These are phyloP conservation scores for Neonectria punicea DNA, from an alignment of 2,329 filamentous ascomycete species.

Conservation along the genomic window DNA sequence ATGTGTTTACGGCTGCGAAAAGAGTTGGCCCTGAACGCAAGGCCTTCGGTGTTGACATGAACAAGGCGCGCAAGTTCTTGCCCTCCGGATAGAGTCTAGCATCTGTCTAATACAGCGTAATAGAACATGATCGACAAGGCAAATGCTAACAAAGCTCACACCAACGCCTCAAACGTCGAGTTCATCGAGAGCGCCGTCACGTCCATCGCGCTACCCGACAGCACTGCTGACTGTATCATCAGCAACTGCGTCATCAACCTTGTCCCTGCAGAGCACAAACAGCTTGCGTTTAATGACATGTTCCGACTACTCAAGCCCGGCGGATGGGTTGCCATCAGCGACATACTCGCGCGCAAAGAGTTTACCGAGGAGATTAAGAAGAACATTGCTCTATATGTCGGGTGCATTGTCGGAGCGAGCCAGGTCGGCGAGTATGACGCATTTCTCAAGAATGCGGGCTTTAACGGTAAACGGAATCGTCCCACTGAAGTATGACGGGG, in stretches of 20 bases:
- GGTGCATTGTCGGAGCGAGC: conserved; percentile 69
- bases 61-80: conserved; percentile 52
- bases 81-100: neutral
- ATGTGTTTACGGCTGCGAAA: conserved; percentile 64
- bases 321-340: conserved; percentile 67
- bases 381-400: conserved; percentile 65
- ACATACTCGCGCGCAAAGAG: conserved; percentile 64
- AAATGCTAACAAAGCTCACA: conserved; percentile 54
- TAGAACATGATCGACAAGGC: conserved; percentile 67
- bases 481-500: neutral
- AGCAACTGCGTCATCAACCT: conserved; percentile 73
- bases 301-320: conserved; percentile 65
- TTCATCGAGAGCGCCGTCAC: conserved; percentile 66
- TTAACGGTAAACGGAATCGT: conserved; percentile 51
- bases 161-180: conserved; percentile 54
- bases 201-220: conserved; percentile 3
- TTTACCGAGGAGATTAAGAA: conserved; percentile 60
- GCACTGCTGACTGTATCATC: conserved; percentile 62
- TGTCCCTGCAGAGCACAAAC: conserved; percentile 63
- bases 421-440: conserved; percentile 60
- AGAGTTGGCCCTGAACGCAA: conserved; percentile 60
- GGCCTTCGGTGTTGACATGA: conserved; percentile 70
- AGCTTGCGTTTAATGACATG: conserved; percentile 66
- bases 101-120: neutral
- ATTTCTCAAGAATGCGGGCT: conserved; percentile 62